Conservation (phyloP, 345 rosid species). For the Linum tenue region DNA sequence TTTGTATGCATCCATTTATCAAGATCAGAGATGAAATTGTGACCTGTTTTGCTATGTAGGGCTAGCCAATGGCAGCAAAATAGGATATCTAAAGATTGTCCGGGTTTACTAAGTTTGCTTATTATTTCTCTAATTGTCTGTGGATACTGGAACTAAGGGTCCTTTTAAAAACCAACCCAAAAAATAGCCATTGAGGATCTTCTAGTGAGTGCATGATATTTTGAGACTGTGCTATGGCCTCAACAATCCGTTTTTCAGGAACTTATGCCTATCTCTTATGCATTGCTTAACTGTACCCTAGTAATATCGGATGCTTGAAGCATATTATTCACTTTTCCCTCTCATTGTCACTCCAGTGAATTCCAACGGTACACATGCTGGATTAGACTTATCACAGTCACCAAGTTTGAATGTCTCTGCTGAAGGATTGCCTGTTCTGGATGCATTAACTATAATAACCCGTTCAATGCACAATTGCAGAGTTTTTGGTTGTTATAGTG, state of each 20-base stretch:
- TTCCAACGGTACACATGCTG: constrained; percentile 20
- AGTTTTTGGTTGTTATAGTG: constrained; percentile 57
- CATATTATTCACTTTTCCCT: neutral
- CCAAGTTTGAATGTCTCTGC: constrained; percentile 31
- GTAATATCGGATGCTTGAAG: neutral
- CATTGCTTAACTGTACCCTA: neutral
- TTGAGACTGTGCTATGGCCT: too few relatives aligned
- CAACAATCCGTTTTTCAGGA: neutral
- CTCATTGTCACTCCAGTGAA: constrained; percentile 35
- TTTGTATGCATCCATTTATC: neutral
- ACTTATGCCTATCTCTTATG: neutral
- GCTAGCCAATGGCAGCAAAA: neutral
- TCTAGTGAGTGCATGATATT: too few relatives aligned
- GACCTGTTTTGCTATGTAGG: neutral
- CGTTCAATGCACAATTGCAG: constrained; percentile 69
- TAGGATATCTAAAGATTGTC: neutral
- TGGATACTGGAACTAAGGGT: neutral
- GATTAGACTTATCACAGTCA: constrained; percentile 28
- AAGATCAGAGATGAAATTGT: neutral
- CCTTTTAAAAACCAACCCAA: neutral
- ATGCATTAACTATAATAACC: constrained; percentile 41
- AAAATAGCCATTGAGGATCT: neutral
- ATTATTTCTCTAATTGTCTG: neutral
- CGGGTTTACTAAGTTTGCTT: neutral
- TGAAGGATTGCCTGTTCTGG: constrained; percentile 50